phyloP scores from a whole-genome alignment of 345 rosid species.

The Acer negundo region DNA sequence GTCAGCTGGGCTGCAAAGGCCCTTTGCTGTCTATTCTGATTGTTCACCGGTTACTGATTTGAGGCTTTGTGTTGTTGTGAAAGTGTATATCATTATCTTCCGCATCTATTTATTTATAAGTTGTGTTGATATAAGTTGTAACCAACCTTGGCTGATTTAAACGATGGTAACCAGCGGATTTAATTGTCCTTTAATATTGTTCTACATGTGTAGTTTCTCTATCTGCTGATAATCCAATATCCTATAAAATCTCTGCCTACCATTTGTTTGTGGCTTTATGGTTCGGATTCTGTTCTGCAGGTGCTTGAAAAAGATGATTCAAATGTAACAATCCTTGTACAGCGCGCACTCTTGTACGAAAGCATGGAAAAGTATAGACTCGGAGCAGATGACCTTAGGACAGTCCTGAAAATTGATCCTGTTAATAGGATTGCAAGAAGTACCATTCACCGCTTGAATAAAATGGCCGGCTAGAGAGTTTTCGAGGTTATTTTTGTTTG shows the following conservation, averaged over 20 bases:
- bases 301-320: slow-evolving; percentile 70
- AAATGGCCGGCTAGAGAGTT: slow-evolving; percentile 65
- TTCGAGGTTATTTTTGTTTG: slow-evolving; percentile 10
- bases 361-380: slow-evolving; percentile 98
- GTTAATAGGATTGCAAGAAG: slow-evolving; percentile 90
- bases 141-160: background rate
- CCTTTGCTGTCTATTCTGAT: background rate
- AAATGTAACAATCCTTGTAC: slow-evolving; percentile 76
- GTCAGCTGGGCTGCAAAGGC: background rate
- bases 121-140: background rate
- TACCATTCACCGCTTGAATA: slow-evolving; percentile 84
- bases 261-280: background rate
- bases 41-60: background rate
- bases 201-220: background rate
- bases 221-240: background rate
- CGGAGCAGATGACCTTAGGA: slow-evolving; percentile 95
- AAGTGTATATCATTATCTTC: background rate
- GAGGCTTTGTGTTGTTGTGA: background rate
- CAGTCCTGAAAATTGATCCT: slow-evolving; percentile 89
- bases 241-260: background rate
- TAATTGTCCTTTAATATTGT: background rate
- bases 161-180: background rate
- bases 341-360: slow-evolving; percentile 93
- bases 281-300: slow-evolving; percentile 37
- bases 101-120: background rate